Conservation (phyloP, 352 stramenopile genomes). For the Phytophthora tubulina region DNA sequence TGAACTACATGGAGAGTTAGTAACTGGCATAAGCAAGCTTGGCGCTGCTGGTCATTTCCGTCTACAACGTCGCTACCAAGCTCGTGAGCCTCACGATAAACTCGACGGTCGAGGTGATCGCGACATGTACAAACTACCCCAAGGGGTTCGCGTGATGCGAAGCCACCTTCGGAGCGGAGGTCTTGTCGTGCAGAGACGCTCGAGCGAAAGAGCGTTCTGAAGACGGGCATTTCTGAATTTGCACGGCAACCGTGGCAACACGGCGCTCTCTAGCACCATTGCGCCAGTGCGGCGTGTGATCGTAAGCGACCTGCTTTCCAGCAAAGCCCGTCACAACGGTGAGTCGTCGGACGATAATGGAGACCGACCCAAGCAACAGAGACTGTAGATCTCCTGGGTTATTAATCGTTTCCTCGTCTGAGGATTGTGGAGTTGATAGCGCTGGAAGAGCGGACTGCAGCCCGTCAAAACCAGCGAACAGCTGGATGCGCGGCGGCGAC, state of each 20-base stretch:
- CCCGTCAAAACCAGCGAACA: conserved; percentile 31
- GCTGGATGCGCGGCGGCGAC: conserved; percentile 23
- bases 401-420: conserved; percentile 16
- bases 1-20: background rate
- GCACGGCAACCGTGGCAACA: background rate
- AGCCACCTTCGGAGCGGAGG: background rate
- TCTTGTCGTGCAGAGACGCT: conserved; percentile 26
- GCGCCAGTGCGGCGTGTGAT: conserved; percentile 24
- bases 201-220: conserved; percentile 4
- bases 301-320: conserved; percentile 8
- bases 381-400: conserved; percentile 13
- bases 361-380: conserved; percentile 2
- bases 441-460: conserved; percentile 26
- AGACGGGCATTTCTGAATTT: conserved; percentile 37
- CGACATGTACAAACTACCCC: background rate
- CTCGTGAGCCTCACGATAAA: background rate
- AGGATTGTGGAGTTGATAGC: conserved; percentile 25
- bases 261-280: conserved; percentile 35
- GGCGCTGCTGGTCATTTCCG: conserved; percentile 3
- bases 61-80: conserved; percentile 2
- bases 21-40: conserved; percentile 27
- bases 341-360: conserved; percentile 2
- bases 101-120: conserved; percentile 16
- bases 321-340: background rate
- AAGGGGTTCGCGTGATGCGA: background rate